Conservation (phyloP, 2,329 filamentous ascomycete genomes). For the Monilinia vaccinii-corymbosi region DNA sequence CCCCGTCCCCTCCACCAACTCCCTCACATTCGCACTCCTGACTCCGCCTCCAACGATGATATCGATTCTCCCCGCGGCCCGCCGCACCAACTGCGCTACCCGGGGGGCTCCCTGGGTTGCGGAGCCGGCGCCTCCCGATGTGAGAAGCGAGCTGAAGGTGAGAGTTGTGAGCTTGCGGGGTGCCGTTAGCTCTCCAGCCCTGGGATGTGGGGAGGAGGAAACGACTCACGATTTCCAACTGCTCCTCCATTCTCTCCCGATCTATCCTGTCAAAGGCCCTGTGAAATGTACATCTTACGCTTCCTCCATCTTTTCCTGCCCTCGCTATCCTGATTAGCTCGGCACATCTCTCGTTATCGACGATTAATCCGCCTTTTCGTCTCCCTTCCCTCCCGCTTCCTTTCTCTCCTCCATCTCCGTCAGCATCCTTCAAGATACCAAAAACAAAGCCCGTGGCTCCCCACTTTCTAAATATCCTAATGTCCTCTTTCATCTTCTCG, state of each 20-base stretch:
- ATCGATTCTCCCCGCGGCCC: slow-evolving; percentile 28
- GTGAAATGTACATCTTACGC: slow-evolving; percentile 44
- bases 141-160: slow-evolving; percentile 37
- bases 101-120: slow-evolving; percentile 16
- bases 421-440: slow-evolving; percentile 7
- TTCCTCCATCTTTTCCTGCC: slow-evolving; percentile 22
- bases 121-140: slow-evolving; percentile 34
- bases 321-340: slow-evolving; percentile 32
- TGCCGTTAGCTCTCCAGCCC: neutral
- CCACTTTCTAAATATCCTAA: slow-evolving; percentile 34
- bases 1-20: slow-evolving; percentile 22
- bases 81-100: slow-evolving; percentile 28
- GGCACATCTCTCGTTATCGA: slow-evolving; percentile 36
- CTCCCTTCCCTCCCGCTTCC: too few species aligned
- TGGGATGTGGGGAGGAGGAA: neutral
- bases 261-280: slow-evolving; percentile 40
- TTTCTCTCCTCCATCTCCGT: neutral
- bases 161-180: neutral
- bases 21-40: slow-evolving; percentile 34
- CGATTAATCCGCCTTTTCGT: neutral
- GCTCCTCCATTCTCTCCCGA: slow-evolving; percentile 9
- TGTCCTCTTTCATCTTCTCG: slow-evolving; percentile 33
- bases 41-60: slow-evolving; percentile 45
- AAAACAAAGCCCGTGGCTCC: slow-evolving; percentile 15
- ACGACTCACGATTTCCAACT: slow-evolving; percentile 28